Conservation (phyloP, 805 yeast species). For the Myxozyma vanderwaltii region DNA sequence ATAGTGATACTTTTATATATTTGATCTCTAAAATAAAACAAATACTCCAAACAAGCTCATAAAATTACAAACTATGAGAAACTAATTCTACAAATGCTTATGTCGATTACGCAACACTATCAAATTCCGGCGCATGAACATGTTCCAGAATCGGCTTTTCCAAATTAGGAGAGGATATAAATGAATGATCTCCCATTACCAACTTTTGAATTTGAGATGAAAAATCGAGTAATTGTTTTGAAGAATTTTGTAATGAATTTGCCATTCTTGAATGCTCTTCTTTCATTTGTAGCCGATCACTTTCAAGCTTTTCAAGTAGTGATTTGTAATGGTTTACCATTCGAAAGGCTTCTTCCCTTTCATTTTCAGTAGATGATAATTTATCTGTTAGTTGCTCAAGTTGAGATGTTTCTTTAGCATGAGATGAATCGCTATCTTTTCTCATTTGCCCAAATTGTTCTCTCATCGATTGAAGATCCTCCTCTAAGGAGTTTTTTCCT, state of each 20-base stretch:
- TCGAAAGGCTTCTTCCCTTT: background rate
- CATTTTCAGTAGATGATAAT: background rate
- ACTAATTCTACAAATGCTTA: background rate
- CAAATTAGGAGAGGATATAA: slow-evolving; percentile 8
- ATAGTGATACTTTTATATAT: background rate
- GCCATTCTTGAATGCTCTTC: slow-evolving; percentile 4
- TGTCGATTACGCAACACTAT: background rate
- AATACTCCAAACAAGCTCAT: too few species aligned
- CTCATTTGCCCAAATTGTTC: slow-evolving; percentile 2
- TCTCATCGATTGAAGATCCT: slow-evolving; percentile 18
- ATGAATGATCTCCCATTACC: slow-evolving; percentile 12
- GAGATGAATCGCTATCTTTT: background rate
- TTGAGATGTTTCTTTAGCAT: background rate
- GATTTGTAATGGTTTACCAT: background rate
- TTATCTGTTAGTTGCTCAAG: background rate
- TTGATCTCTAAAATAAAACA: too few species aligned
- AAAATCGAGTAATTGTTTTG: slow-evolving; percentile 15
- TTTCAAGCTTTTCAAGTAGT: slow-evolving; percentile 8
- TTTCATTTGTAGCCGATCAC: slow-evolving; percentile 15
- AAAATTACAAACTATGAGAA: too few species aligned
- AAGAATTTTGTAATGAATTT: slow-evolving; percentile 1
- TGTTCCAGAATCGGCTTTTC: slow-evolving; percentile 1
- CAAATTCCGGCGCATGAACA: background rate
- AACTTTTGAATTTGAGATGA: slow-evolving; percentile 20
- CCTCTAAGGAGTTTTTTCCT: slow-evolving; percentile 29